A percentile compares a stretch with the other conserved stretches of the same genome.
Conservation (phyloP, 306 rosid genomes). For the Senna siamea region DNA sequence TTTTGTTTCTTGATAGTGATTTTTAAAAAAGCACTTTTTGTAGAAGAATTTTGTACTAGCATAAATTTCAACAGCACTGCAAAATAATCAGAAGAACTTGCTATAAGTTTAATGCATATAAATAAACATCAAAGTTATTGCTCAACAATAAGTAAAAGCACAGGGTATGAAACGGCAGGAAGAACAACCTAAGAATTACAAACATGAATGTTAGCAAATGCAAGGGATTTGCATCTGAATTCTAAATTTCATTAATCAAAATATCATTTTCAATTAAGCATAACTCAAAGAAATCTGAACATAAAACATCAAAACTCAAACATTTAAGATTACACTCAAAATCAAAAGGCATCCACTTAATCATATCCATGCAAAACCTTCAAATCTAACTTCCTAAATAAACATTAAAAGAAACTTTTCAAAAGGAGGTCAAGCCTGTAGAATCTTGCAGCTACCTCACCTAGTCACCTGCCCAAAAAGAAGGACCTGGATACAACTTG, state of each 20-base stretch:
- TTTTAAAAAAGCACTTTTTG: no score
- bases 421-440: not conserved
- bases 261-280: slow-evolving; percentile 1
- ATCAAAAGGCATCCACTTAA: not conserved
- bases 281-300: not conserved
- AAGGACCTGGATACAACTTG: slow-evolving; percentile 16
- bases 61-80: not conserved
- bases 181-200: not conserved
- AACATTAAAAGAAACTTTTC: not conserved
- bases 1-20: no score
- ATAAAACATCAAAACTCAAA: not conserved
- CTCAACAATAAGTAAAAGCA: not conserved
- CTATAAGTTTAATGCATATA: slow-evolving; percentile 4
- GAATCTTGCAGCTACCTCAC: not conserved
- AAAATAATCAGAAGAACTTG: no score
- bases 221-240: not conserved
- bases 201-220: slow-evolving; percentile 12
- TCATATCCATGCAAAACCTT: not conserved
- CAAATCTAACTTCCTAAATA: not conserved
- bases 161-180: not conserved
- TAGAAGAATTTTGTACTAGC: no score
- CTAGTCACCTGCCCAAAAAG: not conserved
- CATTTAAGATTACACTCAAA: not conserved
- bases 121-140: slow-evolving; percentile 3
- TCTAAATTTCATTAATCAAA: not conserved